Evolutionary conservation across 441 rosid genomes (phyloP).

Genomic region (Pelargonium hybrid): DNA sequence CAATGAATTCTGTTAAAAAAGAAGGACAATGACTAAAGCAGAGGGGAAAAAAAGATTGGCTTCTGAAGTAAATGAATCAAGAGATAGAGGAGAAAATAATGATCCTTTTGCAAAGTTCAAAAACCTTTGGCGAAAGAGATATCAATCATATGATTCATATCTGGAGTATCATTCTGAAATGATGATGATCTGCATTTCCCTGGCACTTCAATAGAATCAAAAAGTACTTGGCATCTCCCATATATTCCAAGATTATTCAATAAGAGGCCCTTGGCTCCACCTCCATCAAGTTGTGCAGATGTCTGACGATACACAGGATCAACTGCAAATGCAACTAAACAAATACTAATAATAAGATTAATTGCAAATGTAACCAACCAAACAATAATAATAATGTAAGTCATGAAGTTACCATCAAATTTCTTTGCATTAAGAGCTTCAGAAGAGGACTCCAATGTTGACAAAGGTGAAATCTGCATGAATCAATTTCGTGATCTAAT

Average conservation of each 20-base stretch:
- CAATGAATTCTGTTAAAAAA: conserved; percentile 44
- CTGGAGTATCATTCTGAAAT: conserved; percentile 36
- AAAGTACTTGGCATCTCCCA: conserved; percentile 77
- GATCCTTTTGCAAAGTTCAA: conserved; percentile 10
- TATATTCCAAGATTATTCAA: conserved; percentile 84
- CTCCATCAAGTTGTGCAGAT: conserved; percentile 94
- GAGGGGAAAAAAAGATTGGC: not conserved
- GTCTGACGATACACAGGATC: conserved; percentile 94
- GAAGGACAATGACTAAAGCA: conserved; percentile 7
- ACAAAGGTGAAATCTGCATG: conserved; percentile 69
- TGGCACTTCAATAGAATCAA: conserved; percentile 81
- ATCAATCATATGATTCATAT: conserved; percentile 34
- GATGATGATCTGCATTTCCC: conserved; percentile 48
- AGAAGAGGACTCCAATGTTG: conserved; percentile 74
- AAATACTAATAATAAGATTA: conserved; percentile 34
- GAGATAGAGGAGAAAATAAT: not conserved
- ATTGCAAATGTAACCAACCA: conserved; percentile 69
- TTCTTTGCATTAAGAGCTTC: conserved; percentile 80
- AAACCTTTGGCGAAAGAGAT: conserved; percentile 69
- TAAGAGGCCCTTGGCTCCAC: conserved; percentile 85
- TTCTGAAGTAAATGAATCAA: not conserved
- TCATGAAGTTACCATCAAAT: conserved; percentile 52
- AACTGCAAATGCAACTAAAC: conserved; percentile 76
- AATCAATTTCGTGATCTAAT: conserved; percentile 20
- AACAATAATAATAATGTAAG: not conserved